Percentiles rank a stretch among this genome's conserved stretches.
Conservation (phyloP, 2,329 filamentous ascomycete species). For the Remersonia thermophila region DNA sequence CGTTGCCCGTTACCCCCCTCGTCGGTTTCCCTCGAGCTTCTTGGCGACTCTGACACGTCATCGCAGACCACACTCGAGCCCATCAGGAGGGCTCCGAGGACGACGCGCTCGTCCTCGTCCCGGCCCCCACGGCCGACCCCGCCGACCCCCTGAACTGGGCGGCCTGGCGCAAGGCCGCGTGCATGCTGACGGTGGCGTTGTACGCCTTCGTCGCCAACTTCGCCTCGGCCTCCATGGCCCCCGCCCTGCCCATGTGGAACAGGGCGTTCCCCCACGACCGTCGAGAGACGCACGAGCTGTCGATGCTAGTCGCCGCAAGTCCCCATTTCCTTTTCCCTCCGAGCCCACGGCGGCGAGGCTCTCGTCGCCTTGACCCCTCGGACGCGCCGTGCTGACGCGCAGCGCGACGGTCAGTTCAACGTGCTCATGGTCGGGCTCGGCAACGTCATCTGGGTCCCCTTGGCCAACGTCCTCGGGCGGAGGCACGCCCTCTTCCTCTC, state of each 20-base stretch:
- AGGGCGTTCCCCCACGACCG: conserved; percentile 19
- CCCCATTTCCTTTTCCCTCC: background rate
- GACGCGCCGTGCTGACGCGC: no score
- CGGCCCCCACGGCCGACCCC: conserved; percentile 21
- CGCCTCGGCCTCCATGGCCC: conserved; percentile 21
- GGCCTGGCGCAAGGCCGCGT: conserved; percentile 21
- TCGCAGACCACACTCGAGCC: no score
- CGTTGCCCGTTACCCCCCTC: no score
- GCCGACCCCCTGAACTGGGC: conserved; percentile 26
- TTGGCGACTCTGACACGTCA: no score
- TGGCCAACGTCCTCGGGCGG: conserved; percentile 25
- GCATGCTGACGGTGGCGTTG: conserved; percentile 19
- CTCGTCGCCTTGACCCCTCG: no score
- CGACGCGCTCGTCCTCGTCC: conserved; percentile 11
- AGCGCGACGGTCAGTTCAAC: conserved; percentile 19
- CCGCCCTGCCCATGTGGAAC: conserved; percentile 23
- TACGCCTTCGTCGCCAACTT: conserved; percentile 27
- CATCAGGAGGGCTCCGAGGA: no score
- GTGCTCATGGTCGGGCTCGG: conserved; percentile 23
- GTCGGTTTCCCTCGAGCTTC: no score
- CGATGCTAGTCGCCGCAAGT: conserved; percentile 21
- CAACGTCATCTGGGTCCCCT: conserved; percentile 26
- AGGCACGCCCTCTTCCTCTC: conserved; percentile 22
- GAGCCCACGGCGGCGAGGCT: background rate
- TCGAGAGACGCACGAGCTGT: conserved; percentile 18